These are phyloP conservation scores for Alternaria alternata DNA, from an alignment of 2,329 filamentous ascomycete species.

Conservation along the genomic window DNA sequence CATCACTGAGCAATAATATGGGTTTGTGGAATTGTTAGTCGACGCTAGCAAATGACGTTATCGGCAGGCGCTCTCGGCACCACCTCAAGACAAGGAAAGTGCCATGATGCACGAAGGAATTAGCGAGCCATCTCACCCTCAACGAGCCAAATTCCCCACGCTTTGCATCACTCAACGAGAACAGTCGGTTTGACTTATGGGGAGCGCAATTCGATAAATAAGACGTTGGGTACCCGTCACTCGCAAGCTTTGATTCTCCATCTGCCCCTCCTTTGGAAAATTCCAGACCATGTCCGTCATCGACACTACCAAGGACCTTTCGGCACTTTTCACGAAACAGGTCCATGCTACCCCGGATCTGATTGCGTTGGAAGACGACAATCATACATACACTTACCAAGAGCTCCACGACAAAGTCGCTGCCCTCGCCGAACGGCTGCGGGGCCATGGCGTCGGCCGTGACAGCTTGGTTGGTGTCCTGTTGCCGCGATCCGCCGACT, in stretches of 20 bases:
- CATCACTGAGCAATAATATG: conserved; percentile 28
- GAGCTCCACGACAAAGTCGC: conserved; percentile 74
- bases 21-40: conserved; percentile 13
- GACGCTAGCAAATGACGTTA: conserved; percentile 29
- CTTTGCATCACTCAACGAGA: conserved; percentile 25
- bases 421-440: conserved; percentile 70
- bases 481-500: conserved; percentile 77
- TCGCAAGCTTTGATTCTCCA: conserved; percentile 4
- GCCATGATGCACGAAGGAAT: conserved; percentile 15
- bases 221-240: conserved; percentile 24
- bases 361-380: conserved; percentile 76
- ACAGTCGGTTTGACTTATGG: conserved; percentile 24
- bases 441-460: conserved; percentile 72
- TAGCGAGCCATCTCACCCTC: conserved; percentile 21
- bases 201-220: conserved; percentile 28
- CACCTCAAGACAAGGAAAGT: conserved; percentile 16
- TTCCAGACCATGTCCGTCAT: conserved; percentile 66
- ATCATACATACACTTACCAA: conserved; percentile 72
- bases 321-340: conserved; percentile 75
- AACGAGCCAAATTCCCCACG: conserved; percentile 30
- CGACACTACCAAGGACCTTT: conserved; percentile 75
- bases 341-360: conserved; percentile 73
- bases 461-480: conserved; percentile 79
- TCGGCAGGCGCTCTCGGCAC: conserved; percentile 24
- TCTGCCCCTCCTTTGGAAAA: conserved; percentile 16